Base-by-base conservation (phyloP, 192 early-diverging fungal species). In the Pilaira anomala region DNA sequence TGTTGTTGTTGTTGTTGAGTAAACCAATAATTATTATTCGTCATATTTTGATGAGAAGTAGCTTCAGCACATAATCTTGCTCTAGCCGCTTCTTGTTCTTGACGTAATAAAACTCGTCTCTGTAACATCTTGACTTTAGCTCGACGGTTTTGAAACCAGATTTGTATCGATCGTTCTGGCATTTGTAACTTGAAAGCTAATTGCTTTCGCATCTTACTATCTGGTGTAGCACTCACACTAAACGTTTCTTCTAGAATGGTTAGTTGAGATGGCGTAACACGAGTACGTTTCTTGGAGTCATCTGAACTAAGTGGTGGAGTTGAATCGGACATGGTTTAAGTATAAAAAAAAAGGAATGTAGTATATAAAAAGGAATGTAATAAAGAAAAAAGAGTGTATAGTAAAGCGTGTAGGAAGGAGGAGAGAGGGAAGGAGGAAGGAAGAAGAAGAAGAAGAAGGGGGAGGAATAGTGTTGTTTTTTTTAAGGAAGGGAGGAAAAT, bases 111-210 rank as follows among this genome's bases (percentile, higher is more conserved):
- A 9, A 58, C 71, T 44, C 71, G n/a, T 21, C 60, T 44, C 22
- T 73, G 65, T 18, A 83, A 73, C 56, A 80, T 80, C 78, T 91
- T 91, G 39, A 88, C 79, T 65, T 92, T 92, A 21, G 89, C 89
- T 18, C 90, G 74, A 39, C 87, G 72, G 74, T 92, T 92, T 63
- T 92, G 90, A 72, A 92, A 92, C 90, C 90, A 92, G 39, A 92
- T 89, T 60, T 92, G 90, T 60, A 92, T 85, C 25, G 88, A 80
- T 36, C 90, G 78, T 44, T 80, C 76, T 2, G 84, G 80, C 87
- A 92, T 88, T 45, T 85, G 80, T 18, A 91, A 67, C 25, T 79
- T 76, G 63, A 80, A 75, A 30, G 86, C 87, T 13, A 92, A 70
- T 14, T 77, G 77, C 62, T 89, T 81, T 7, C 90, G 80, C 48